phyloP scores from a whole-genome alignment of 2,329 filamentous ascomycete species.

The Xylariaceae sp. region DNA sequence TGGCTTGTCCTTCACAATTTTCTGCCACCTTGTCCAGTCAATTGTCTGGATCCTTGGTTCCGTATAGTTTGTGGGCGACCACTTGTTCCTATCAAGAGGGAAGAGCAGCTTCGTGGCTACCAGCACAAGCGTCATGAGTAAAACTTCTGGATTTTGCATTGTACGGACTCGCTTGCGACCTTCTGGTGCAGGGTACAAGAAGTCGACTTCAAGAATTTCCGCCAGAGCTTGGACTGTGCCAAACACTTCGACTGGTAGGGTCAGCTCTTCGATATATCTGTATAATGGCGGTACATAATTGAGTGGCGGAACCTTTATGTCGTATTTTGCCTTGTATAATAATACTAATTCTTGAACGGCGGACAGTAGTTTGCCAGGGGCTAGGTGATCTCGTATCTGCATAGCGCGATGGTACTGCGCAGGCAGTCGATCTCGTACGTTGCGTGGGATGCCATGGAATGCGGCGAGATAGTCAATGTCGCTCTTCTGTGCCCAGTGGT shows the following conservation, averaged over 20 bases:
- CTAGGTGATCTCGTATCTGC: conserved; percentile 45
- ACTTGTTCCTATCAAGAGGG: conserved; percentile 60
- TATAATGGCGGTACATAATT: conserved; percentile 67
- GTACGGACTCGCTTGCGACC: conserved; percentile 37
- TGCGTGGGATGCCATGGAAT: conserved; percentile 54
- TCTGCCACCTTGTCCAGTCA: conserved; percentile 69
- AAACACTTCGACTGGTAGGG: conserved; percentile 70
- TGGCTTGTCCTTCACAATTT: conserved; percentile 36
- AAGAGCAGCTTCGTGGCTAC: conserved; percentile 76
- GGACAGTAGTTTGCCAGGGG: conserved; percentile 58
- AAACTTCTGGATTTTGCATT: conserved; percentile 67
- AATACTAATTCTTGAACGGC: conserved; percentile 57
- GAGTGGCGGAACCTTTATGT: conserved; percentile 66
- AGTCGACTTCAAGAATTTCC: conserved; percentile 46
- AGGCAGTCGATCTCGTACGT: conserved; percentile 63
- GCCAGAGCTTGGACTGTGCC: conserved; percentile 54
- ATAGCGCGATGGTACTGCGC: conserved; percentile 55
- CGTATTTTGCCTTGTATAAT: conserved; percentile 64
- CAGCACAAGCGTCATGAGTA: conserved; percentile 66
- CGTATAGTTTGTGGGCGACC: conserved; percentile 43
- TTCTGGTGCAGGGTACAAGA: conserved; percentile 48
- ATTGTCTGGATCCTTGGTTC: conserved; percentile 59
- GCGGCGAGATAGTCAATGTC: conserved; percentile 70
- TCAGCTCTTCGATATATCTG: conserved; percentile 65
- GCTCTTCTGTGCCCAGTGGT: conserved; percentile 61